Percentiles rank a stretch among this genome's conserved stretches.
phyloP scores from a whole-genome alignment of 2,329 filamentous ascomycete species.

The Chaetomiaceae sp. region DNA sequence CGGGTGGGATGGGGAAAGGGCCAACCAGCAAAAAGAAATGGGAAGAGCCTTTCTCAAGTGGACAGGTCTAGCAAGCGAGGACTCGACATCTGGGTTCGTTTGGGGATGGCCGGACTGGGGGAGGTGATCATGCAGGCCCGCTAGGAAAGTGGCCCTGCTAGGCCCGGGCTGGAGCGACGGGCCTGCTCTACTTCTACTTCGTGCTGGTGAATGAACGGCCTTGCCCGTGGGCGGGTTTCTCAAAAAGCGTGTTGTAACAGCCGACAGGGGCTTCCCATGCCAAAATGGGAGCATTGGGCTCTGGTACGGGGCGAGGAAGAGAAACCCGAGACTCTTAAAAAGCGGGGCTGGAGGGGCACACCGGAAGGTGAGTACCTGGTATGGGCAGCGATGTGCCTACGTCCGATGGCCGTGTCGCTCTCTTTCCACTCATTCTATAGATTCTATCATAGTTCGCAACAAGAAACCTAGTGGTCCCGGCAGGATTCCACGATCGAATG shows the following conservation, averaged over 20 bases:
- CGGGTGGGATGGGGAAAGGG: conserved; percentile 2
- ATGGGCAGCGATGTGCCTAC: not conserved
- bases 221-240: conserved; percentile 1
- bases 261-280: conserved; percentile 19
- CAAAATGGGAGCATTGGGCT: conserved; percentile 9
- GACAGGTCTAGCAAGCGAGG: conserved; percentile 6
- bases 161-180: conserved; percentile 19
- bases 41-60: not conserved
- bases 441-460: not conserved
- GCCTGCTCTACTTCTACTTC: too few species aligned
- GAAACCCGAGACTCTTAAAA: conserved; percentile 15
- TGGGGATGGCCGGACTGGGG: conserved; percentile 21
- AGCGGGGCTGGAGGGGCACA: conserved; percentile 5
- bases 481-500: conserved; percentile 25
- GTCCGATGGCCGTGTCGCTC: too few species aligned
- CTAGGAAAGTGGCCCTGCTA: conserved; percentile 16
- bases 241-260: conserved; percentile 19
- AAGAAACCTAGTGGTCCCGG: not conserved
- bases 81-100: conserved; percentile 20
- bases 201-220: conserved; percentile 4
- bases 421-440: not conserved
- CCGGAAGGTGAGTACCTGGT: not conserved
- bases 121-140: conserved; percentile 28
- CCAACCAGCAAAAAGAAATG: not conserved
- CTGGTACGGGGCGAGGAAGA: conserved; percentile 12